Evolutionary conservation across 2,329 filamentous ascomycete genomes (phyloP), one percentile per base, ranked within the genome.

Genomic region (Neofusicoccum parvum): DNA sequence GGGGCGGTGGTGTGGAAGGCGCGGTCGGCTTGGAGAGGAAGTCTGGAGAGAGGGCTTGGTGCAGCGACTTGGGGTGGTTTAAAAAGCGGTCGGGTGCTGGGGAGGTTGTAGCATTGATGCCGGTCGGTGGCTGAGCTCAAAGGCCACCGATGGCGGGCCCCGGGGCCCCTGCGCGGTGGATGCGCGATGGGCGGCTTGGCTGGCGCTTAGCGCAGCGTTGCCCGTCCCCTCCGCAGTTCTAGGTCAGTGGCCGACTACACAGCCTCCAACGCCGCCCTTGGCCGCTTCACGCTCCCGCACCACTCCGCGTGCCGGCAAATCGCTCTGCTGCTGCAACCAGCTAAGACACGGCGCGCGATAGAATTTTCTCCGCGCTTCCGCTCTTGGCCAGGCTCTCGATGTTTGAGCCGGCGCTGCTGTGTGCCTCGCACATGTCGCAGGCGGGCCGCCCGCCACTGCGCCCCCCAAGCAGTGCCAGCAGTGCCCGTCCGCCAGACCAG

Each of bases 351-450:
- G 53, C 53, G 39, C 9, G 32, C 34, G 15, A 37, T 56, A 5
- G 43, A 32, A 56, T 43, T 56, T 56, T 27, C 53, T 56, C 53
- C 53, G 53, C 53, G 53, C 53, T 37, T 56, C 53, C 53, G 53
- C 53, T 56, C 53, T 56, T 56, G 53, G 53, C 53, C 39, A 27
- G 27, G 49, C 49, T 17, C 49, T 53, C 32, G 20, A 53, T 32
- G 53, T 39, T 39, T 43, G 53, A n/a, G 53, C 53, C 17, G 20
- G 46, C 32, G 46, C 46, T 23, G 45, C 51, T 6, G 10, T 9
- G 17, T 58, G 53, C 37, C 14, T 20, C 39, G 39, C 27, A 20
- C 23, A 17, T 41, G 53, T 46, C 12, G 41, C 36, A 43, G 53
- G 43, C 17, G 23, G 53, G 36, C 53, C 15, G 39, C 34, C 34